Conservation (phyloP, 805 yeast species). For the Metschnikowia proteae region DNA sequence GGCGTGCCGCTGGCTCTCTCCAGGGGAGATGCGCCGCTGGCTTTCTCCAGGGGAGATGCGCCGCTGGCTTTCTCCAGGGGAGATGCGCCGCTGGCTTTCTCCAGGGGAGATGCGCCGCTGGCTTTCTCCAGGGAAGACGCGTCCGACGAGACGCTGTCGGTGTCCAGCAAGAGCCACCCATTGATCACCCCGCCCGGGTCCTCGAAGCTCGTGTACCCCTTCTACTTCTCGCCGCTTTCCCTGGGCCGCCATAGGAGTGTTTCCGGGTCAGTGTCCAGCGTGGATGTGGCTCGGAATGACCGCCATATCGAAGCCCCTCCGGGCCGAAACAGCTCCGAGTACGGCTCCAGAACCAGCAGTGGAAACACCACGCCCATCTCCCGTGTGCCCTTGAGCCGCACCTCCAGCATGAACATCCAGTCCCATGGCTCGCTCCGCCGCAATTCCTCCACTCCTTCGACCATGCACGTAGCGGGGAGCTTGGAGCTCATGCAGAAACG, state of each 20-base stretch:
- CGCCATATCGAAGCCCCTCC: neutral
- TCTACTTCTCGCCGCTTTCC: conserved; percentile 11
- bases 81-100: neutral
- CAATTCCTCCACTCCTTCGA: conserved; percentile 9
- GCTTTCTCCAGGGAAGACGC: neutral
- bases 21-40: neutral
- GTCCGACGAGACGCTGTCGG: neutral
- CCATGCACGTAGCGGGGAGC: neutral
- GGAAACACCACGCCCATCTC: neutral
- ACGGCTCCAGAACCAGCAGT: neutral
- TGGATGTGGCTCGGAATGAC: neutral
- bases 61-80: neutral
- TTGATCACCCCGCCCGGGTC: conserved; percentile 8
- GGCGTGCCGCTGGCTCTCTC: neutral
- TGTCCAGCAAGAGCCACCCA: neutral
- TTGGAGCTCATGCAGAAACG: neutral
- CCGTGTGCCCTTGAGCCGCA: neutral
- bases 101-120: no score
- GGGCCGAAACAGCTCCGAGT: neutral
- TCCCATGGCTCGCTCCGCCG: conserved; percentile 4
- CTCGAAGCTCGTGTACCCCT: conserved; percentile 8
- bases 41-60: neutral
- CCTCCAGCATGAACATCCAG: conserved; percentile 3
- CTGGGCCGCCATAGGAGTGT: conserved; percentile 10
- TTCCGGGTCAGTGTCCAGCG: conserved; percentile 5